Conservation (phyloP, 345 rosid species). For the Zanthoxylum bungeanum region DNA sequence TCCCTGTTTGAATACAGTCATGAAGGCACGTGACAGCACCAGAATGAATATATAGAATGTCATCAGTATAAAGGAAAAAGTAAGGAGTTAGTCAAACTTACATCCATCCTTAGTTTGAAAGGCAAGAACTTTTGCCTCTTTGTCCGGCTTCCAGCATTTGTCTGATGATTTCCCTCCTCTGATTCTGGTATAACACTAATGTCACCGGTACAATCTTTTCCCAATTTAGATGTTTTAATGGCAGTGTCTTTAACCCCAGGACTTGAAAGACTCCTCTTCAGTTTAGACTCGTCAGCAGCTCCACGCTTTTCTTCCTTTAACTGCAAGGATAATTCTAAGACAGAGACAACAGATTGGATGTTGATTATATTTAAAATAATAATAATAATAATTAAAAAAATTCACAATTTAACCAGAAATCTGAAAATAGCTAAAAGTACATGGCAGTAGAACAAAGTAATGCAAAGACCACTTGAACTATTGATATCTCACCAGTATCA, state of each 20-base stretch:
- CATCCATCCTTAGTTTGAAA: slow-evolving; percentile 42
- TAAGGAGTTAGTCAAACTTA: slow-evolving; percentile 1
- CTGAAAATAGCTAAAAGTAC: slow-evolving; percentile 2
- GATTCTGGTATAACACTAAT: slow-evolving; percentile 35
- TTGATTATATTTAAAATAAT: background rate
- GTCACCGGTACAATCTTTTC: slow-evolving; percentile 32
- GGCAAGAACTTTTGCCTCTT: slow-evolving; percentile 60
- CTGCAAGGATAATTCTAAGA: slow-evolving; percentile 53
- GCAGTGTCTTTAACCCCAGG: slow-evolving; percentile 39
- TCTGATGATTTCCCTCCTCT: slow-evolving; percentile 38
- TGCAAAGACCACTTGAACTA: slow-evolving; percentile 13
- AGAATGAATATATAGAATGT: slow-evolving; percentile 8
- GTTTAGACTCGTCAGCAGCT: slow-evolving; percentile 39
- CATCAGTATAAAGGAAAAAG: slow-evolving; percentile 14
- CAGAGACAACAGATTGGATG: slow-evolving; percentile 19
- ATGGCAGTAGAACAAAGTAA: background rate
- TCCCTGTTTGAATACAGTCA: slow-evolving; percentile 27
- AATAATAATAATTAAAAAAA: background rate
- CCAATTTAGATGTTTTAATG: slow-evolving; percentile 35
- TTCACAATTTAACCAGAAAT: background rate
- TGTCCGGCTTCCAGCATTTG: slow-evolving; percentile 39
- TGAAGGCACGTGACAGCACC: slow-evolving; percentile 22
- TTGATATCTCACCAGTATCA: slow-evolving; percentile 53
- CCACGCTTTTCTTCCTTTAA: slow-evolving; percentile 45
- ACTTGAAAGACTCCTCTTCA: slow-evolving; percentile 39